Evolutionary conservation across 805 yeast species (phyloP).

Genomic region (Candida glaebosa): DNA sequence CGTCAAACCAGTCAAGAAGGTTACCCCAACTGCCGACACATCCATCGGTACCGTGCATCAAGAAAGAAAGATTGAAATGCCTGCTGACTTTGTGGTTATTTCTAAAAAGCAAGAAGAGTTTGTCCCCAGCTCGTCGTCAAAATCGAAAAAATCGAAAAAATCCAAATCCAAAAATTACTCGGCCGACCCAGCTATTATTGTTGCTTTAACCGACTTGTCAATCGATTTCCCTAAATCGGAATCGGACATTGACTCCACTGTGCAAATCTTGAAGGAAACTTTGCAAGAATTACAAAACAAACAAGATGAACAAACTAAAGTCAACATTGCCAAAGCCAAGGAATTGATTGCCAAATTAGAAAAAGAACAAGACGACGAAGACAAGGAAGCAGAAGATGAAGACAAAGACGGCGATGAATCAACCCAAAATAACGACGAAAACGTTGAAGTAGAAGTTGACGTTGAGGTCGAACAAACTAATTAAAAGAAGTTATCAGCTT

Average conservation of each 20-base stretch:
- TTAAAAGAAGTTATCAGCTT: too few species aligned
- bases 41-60: conserved; percentile 15
- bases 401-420: too few species aligned
- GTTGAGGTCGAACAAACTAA: neutral
- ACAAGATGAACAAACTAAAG: conserved; percentile 79
- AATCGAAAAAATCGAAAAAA: conserved; percentile 47
- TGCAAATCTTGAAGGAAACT: conserved; percentile 68
- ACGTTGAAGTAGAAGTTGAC: neutral
- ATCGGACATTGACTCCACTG: conserved; percentile 65
- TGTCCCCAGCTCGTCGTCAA: conserved; percentile 33
- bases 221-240: conserved; percentile 74
- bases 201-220: conserved; percentile 70
- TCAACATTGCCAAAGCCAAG: conserved; percentile 72
- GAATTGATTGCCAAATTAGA: conserved; percentile 70
- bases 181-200: conserved; percentile 77
- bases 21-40: conserved; percentile 6
- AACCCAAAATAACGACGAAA: too few species aligned
- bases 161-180: conserved; percentile 56
- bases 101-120: conserved; percentile 59
- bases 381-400: conserved; percentile 11
- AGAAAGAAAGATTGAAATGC: conserved; percentile 55
- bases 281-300: conserved; percentile 61
- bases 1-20: conserved; percentile 43
- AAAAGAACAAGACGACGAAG: conserved; percentile 37
- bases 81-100: conserved; percentile 61